phyloP scores from a whole-genome alignment of 306 rosid species.

The Hippophae gyantsensis region DNA sequence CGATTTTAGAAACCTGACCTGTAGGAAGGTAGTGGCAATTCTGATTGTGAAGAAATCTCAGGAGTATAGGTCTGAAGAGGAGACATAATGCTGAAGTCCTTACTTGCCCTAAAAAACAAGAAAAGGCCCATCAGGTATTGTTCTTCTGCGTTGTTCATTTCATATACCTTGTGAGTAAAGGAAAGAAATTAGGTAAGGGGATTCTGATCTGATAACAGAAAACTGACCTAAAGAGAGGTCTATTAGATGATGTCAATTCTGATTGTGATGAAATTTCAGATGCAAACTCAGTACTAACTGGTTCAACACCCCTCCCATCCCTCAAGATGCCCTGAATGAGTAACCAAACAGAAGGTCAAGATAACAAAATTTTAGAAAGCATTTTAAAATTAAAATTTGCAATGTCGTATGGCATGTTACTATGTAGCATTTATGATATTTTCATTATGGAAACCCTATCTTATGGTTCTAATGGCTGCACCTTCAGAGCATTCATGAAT shows the following conservation, averaged over 20 bases:
- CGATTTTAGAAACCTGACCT: constrained; percentile 20
- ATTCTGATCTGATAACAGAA: not conserved
- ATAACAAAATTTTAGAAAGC: constrained; percentile 5
- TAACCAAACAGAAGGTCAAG: constrained; percentile 13
- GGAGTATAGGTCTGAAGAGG: constrained; percentile 41
- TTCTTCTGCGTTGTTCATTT: constrained; percentile 13
- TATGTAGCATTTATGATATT: constrained; percentile 5
- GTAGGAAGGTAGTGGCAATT: constrained; percentile 35
- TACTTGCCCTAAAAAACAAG: constrained; percentile 39
- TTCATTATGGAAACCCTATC: not conserved
- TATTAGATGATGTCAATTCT: constrained; percentile 51
- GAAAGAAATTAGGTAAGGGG: not conserved
- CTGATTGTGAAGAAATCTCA: constrained; percentile 34
- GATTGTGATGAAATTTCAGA: constrained; percentile 60
- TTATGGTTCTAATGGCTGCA: constrained; percentile 16
- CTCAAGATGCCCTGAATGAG: constrained; percentile 48
- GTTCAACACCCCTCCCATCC: constrained; percentile 34
- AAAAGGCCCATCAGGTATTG: constrained; percentile 16
- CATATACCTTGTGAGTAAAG: constrained; percentile 1
- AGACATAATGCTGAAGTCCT: constrained; percentile 35
- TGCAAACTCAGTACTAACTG: constrained; percentile 42
- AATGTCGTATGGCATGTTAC: not conserved
- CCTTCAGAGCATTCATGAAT: constrained; percentile 53
- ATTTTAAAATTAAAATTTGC: not conserved
- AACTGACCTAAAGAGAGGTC: constrained; percentile 32